Percentiles rank a stretch among this genome's conserved stretches.
These are phyloP conservation scores for Thermothelomyces thermophilus DNA, from an alignment of 2,329 filamentous ascomycete species.

Conservation along the genomic window DNA sequence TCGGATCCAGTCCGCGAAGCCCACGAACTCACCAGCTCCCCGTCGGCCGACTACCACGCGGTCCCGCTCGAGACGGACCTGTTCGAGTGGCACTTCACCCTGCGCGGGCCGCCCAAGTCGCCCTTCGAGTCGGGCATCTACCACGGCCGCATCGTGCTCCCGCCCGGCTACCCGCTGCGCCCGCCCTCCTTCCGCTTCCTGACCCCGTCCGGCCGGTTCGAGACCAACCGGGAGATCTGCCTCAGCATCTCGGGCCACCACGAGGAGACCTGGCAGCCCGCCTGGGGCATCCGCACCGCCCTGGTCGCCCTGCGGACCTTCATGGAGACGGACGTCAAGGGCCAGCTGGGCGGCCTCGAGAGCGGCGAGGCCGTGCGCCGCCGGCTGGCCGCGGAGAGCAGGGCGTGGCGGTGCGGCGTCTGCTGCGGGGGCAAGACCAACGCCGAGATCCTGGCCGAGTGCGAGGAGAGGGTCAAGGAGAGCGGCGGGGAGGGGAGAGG, in stretches of 20 bases:
- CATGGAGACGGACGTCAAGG: slow-evolving; percentile 84
- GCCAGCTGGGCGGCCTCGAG: slow-evolving; percentile 87
- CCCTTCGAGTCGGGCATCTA: slow-evolving; percentile 79
- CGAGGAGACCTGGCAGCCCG: slow-evolving; percentile 97
- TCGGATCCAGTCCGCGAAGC: slow-evolving; percentile 70
- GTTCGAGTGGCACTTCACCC: slow-evolving; percentile 98
- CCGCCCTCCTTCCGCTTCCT: slow-evolving; percentile 94
- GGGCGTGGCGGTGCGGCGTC: slow-evolving; percentile 58
- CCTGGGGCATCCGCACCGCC: slow-evolving; percentile 92
- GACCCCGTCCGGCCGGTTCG: slow-evolving; percentile 86
- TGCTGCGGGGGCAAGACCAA: slow-evolving; percentile 69
- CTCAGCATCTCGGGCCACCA: slow-evolving; percentile 90
- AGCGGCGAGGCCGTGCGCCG: slow-evolving; percentile 60
- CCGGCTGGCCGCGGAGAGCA: slow-evolving; percentile 62
- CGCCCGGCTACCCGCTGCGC: slow-evolving; percentile 81
- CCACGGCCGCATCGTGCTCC: slow-evolving; percentile 90
- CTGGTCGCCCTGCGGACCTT: slow-evolving; percentile 74
- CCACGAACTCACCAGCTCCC: slow-evolving; percentile 70
- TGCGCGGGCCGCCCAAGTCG: slow-evolving; percentile 79
- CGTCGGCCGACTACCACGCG: slow-evolving; percentile 80
- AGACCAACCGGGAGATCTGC: slow-evolving; percentile 95
- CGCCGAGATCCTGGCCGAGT: slow-evolving; percentile 65
- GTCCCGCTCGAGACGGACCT: slow-evolving; percentile 81
- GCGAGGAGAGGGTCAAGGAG: slow-evolving; percentile 50
- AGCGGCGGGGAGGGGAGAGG: slow-evolving; percentile 11